Percentiles rank a stretch among this genome's conserved stretches.
Evolutionary conservation across 75 land plant genomes (phyloP).

Genomic region (Sequoiadendron giganteum): DNA sequence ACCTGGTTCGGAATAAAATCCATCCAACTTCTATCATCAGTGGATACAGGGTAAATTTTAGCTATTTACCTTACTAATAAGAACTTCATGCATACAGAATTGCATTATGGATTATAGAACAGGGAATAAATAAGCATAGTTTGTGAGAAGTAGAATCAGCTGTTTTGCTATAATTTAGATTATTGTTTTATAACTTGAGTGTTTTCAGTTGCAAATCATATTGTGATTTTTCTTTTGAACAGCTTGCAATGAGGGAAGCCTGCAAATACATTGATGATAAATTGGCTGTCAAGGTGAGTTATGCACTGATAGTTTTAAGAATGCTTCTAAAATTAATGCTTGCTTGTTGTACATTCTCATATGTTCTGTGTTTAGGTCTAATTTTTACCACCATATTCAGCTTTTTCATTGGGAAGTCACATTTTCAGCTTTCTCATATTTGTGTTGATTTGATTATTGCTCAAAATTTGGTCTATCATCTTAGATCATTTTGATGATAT

Average conservation of each 20-base stretch:
- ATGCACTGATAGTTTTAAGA: neutral
- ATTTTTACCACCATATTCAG: neutral
- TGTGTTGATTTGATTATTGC: neutral
- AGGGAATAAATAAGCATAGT: neutral
- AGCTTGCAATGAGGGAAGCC: constrained; percentile 99
- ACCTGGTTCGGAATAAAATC: constrained; percentile 90
- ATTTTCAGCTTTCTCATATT: neutral
- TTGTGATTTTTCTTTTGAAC: constrained; percentile 6
- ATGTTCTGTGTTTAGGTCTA: neutral
- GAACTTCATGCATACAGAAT: neutral
- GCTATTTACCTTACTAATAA: neutral
- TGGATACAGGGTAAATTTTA: constrained; percentile 78
- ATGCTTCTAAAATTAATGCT: neutral
- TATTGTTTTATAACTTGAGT: neutral
- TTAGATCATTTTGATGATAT: neutral
- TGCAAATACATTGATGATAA: constrained; percentile 98
- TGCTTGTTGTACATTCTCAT: neutral
- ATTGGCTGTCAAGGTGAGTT: constrained; percentile 78
- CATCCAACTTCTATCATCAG: constrained; percentile 98
- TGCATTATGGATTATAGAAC: neutral
- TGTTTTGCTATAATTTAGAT: neutral
- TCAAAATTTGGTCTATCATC: neutral
- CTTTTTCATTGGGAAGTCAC: neutral
- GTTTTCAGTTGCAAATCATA: neutral
- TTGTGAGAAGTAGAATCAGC: neutral